phyloP scores from a whole-genome alignment of 1,284 basidiomycete species.

The Garcileccinum viscosum region DNA sequence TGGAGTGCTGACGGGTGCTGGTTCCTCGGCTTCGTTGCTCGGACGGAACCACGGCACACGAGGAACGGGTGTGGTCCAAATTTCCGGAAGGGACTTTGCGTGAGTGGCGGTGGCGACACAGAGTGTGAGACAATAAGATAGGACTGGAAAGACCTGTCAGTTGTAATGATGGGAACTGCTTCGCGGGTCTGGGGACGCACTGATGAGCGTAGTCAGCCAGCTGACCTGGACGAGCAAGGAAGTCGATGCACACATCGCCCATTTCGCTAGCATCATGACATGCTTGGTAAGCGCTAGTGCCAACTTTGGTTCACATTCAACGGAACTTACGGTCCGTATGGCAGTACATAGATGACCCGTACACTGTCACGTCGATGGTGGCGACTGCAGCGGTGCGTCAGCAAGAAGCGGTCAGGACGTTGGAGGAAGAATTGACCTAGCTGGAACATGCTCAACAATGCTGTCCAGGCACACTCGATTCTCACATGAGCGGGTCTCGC shows the following conservation, averaged over 20 bases:
- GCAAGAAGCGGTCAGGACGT: neutral
- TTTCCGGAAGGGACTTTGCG: conserved; percentile 43
- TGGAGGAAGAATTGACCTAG: conserved; percentile 32
- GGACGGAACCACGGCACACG: conserved; percentile 62
- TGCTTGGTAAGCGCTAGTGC: conserved; percentile 3
- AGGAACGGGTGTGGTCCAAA: conserved; percentile 60
- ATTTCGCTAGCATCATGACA: conserved; percentile 38
- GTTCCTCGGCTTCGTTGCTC: conserved; percentile 2
- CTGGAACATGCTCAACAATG: conserved; percentile 52
- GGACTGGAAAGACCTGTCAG: conserved; percentile 44
- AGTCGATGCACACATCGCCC: conserved; percentile 58
- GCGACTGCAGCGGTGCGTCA: conserved; percentile 42
- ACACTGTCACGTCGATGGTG: conserved; percentile 53
- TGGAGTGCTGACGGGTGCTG: conserved; percentile 9
- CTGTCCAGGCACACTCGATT: conserved; percentile 63
- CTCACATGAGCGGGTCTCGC: conserved; percentile 47
- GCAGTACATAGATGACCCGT: conserved; percentile 47
- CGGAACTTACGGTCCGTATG: conserved; percentile 41
- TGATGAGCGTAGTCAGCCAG: conserved; percentile 59
- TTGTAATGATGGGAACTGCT: neutral
- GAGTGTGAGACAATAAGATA: conserved; percentile 61
- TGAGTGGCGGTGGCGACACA: conserved; percentile 54
- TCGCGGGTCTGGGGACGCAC: conserved; percentile 44
- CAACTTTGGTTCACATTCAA: conserved; percentile 3
- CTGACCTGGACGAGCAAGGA: conserved; percentile 56